Evolutionary conservation across 2,329 filamentous ascomycete species (phyloP).

Genomic region (Diatrype stigma): DNA sequence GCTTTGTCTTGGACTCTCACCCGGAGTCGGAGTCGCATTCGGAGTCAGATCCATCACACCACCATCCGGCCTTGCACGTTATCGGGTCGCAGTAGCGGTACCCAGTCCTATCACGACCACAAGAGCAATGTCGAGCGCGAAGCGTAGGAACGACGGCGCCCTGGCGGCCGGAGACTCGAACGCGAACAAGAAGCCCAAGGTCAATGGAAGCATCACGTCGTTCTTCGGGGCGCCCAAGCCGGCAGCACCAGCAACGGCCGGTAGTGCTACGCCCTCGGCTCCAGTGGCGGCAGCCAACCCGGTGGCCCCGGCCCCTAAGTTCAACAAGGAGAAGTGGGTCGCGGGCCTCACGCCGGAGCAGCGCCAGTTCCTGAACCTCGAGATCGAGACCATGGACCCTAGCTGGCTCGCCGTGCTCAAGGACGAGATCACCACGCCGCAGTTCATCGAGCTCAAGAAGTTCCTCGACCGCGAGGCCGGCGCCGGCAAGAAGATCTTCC

Average conservation of each 20-base stretch:
- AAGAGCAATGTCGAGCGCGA: constrained; percentile 58
- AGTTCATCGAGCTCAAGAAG: constrained; percentile 83
- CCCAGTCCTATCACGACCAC: no score
- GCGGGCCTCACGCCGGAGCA: constrained; percentile 75
- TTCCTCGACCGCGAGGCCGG: constrained; percentile 78
- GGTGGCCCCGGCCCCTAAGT: constrained; percentile 43
- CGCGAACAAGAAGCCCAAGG: constrained; percentile 69
- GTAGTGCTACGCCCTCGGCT: constrained; percentile 6
- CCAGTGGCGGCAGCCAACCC: constrained; percentile 16
- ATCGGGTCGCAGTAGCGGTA: no score
- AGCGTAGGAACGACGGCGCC: constrained; percentile 56
- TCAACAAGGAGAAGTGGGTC: constrained; percentile 91
- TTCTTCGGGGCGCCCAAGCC: constrained; percentile 77
- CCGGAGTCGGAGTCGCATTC: not conserved
- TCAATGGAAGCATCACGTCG: constrained; percentile 76
- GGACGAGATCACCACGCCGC: constrained; percentile 72
- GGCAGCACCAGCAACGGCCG: constrained; percentile 11
- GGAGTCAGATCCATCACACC: constrained; percentile 7
- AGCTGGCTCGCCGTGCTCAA: constrained; percentile 89
- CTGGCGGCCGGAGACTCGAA: constrained; percentile 38
- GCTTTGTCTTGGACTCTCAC: not conserved
- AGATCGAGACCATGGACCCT: constrained; percentile 87
- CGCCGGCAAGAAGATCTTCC: constrained; percentile 75
- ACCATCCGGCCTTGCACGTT: no score
- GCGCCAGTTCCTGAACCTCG: constrained; percentile 74